Conservation (phyloP, 257 asterid species). For the Paraleonurus japonicus region DNA sequence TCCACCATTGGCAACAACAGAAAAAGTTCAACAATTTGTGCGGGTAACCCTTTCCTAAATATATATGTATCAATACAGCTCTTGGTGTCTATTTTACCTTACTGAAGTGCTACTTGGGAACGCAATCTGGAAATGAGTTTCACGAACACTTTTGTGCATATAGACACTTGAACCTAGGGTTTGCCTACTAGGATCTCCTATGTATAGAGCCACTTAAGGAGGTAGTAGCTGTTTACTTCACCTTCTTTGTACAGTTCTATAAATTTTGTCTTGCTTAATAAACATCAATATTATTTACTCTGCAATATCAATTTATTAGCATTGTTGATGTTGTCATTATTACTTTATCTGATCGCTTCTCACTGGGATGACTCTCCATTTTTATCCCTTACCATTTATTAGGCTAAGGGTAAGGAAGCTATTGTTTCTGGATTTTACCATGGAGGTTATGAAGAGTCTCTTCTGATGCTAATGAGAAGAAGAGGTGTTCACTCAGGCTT, state of each 20-base stretch:
- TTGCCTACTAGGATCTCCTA: background rate
- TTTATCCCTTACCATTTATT: constrained; percentile 14
- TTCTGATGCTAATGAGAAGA: constrained; percentile 97
- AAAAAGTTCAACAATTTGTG: constrained; percentile 92
- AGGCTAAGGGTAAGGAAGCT: constrained; percentile 91
- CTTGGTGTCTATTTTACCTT: background rate
- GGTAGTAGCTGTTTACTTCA: background rate
- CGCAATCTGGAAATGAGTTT: constrained; percentile 1
- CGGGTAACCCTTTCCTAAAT: constrained; percentile 50
- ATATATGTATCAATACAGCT: background rate
- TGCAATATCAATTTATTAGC: background rate
- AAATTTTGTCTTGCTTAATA: background rate
- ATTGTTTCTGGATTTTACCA: constrained; percentile 95
- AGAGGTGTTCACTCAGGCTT: constrained; percentile 94
- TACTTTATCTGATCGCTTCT: background rate
- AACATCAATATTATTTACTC: background rate
- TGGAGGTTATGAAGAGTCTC: constrained; percentile 90
- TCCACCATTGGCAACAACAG: constrained; percentile 93
- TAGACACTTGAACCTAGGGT: background rate
- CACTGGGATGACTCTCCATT: background rate
- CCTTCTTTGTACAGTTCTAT: background rate
- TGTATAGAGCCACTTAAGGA: background rate
- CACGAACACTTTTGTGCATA: background rate
- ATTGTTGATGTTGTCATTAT: background rate
- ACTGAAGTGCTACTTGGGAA: background rate